Conservation (phyloP, 305 asterid species). For the Plantago rigida region DNA sequence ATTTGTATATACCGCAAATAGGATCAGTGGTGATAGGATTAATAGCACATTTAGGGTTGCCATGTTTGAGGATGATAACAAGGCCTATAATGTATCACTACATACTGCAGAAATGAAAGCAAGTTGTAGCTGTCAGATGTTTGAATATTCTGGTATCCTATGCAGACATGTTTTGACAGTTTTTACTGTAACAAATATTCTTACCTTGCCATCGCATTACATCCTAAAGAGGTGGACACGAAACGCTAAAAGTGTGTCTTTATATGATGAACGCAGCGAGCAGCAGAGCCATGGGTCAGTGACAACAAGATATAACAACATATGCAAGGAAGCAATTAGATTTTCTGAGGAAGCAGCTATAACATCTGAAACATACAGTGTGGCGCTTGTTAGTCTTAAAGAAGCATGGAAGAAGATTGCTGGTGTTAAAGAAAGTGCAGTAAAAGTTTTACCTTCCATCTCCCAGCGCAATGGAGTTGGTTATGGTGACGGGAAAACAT, state of each 20-base stretch:
- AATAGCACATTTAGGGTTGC: constrained; percentile 71
- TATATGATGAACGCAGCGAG: constrained; percentile 41
- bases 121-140: constrained; percentile 75
- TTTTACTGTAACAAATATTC: constrained; percentile 76
- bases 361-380: constrained; percentile 51
- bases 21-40: constrained; percentile 57
- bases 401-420: constrained; percentile 61
- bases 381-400: constrained; percentile 52
- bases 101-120: constrained; percentile 57
- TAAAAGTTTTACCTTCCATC: constrained; percentile 44
- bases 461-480: constrained; percentile 43
- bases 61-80: constrained; percentile 65
- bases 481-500: constrained; percentile 44
- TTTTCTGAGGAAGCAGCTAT: constrained; percentile 75
- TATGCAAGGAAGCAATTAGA: constrained; percentile 69
- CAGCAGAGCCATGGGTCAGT: constrained; percentile 43
- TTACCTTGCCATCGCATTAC: constrained; percentile 66
- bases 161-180: constrained; percentile 82
- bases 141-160: constrained; percentile 68
- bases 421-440: constrained; percentile 47
- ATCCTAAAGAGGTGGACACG: constrained; percentile 78
- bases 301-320: constrained; percentile 48
- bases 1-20: constrained; percentile 77
- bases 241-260: constrained; percentile 47
- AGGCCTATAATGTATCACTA: constrained; percentile 53